Percentiles rank a stretch among this genome's conserved stretches.
Evolutionary conservation across 805 yeast genomes (phyloP).

Genomic region (Maudiozyma saulgeensis): DNA sequence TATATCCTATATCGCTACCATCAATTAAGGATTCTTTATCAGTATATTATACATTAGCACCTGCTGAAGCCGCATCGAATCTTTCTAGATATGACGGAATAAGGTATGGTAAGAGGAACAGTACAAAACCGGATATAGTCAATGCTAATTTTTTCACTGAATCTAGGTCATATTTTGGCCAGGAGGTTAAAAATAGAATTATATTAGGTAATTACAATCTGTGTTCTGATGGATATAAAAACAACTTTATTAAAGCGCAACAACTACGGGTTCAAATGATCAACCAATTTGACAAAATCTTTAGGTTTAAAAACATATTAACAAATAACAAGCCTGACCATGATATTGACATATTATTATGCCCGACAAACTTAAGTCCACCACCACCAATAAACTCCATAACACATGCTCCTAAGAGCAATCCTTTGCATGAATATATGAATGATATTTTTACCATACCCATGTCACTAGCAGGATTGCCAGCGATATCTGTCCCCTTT

Average conservation of each 20-base stretch:
- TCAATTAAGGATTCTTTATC: conserved; percentile 58
- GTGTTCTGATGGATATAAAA: conserved; percentile 58
- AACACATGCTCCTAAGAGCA: conserved; percentile 27
- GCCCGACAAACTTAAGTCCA: conserved; percentile 57
- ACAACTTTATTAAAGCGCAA: conserved; percentile 72
- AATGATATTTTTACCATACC: conserved; percentile 87
- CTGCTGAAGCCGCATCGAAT: conserved; percentile 92
- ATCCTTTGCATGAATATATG: conserved; percentile 52
- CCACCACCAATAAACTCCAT: conserved; percentile 41
- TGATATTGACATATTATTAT: conserved; percentile 57
- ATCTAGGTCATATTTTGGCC: conserved; percentile 63
- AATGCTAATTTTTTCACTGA: conserved; percentile 39
- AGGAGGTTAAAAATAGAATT: conserved; percentile 76
- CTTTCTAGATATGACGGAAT: conserved; percentile 85
- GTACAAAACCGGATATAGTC: conserved; percentile 22
- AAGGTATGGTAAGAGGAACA: conserved; percentile 56
- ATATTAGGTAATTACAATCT: conserved; percentile 79
- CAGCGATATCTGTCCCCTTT: conserved; percentile 72
- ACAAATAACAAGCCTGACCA: conserved; percentile 12
- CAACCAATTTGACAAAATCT: conserved; percentile 55
- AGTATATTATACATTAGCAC: conserved; percentile 77
- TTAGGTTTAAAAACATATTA: conserved; percentile 41
- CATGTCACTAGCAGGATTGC: conserved; percentile 84
- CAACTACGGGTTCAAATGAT: conserved; percentile 50
- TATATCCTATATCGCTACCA: conserved; percentile 64